Percentiles rank a stretch among this genome's conserved stretches.
phyloP scores from a whole-genome alignment of 257 asterid genomes.

The Ocimum tenuiflorum region DNA sequence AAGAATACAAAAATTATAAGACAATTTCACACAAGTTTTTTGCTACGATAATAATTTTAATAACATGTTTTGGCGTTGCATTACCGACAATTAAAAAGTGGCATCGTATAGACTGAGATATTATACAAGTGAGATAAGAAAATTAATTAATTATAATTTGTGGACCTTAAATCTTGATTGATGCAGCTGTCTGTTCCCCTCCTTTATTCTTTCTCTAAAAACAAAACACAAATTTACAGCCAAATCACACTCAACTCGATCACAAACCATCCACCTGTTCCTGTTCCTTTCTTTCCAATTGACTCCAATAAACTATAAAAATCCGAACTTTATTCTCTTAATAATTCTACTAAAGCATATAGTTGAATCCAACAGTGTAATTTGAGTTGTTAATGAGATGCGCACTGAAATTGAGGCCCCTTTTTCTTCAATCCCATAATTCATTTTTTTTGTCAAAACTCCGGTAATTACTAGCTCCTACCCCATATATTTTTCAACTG shows the following conservation, averaged over 20 bases:
- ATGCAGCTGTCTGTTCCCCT: not conserved
- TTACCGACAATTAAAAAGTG: not conserved
- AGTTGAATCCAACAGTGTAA: not conserved
- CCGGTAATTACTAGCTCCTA: not conserved
- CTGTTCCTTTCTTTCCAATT: too few relatives aligned
- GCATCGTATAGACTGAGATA: not conserved
- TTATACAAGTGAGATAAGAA: not conserved
- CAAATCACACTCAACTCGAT: not conserved
- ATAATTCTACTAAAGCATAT: not conserved
- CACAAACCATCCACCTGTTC: not conserved
- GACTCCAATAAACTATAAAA: too few relatives aligned
- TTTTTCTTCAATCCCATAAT: not conserved
- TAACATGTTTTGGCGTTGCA: not conserved
- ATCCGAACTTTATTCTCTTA: too few relatives aligned
- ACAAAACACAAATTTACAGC: not conserved
- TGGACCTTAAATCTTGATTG: not conserved
- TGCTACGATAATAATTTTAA: too few relatives aligned
- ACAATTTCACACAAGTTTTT: too few relatives aligned
- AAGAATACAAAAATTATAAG: too few relatives aligned
- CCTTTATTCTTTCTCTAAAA: not conserved
- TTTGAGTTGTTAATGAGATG: not conserved
- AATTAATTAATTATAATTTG: not conserved
- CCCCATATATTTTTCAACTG: conserved; percentile 9
- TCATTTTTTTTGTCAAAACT: not conserved
- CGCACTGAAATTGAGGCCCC: not conserved